Percentiles rank a stretch among this genome's conserved stretches.
Conservation (phyloP, 2,329 filamentous ascomycete species). For the Triangularia verruculosa region DNA sequence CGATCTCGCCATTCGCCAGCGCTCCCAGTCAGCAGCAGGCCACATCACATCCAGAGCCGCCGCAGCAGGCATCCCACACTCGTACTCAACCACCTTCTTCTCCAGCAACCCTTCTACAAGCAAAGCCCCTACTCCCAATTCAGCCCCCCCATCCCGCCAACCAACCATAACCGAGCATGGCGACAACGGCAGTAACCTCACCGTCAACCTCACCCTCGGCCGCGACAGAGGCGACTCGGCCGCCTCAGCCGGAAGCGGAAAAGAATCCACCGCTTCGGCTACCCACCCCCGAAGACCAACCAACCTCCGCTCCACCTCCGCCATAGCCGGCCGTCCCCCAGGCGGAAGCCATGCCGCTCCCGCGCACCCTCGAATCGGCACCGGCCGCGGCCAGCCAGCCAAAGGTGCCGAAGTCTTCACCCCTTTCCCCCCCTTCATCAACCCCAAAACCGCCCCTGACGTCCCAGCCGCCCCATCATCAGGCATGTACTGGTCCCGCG, state of each 20-base stretch:
- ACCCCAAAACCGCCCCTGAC: conserved; percentile 55
- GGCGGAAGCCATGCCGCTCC: conserved; percentile 8
- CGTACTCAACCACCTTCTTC: conserved; percentile 26
- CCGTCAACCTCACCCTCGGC: conserved; percentile 25
- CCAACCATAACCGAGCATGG: conserved; percentile 29
- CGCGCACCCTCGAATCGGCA: conserved; percentile 25
- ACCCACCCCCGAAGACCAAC: conserved; percentile 37
- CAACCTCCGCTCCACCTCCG: conserved; percentile 52
- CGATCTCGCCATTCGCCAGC: conserved; percentile 52
- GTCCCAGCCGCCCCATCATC: conserved; percentile 62
- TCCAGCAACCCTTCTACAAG: conserved; percentile 15
- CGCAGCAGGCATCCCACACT: conserved; percentile 31
- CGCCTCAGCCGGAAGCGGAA: conserved; percentile 26
- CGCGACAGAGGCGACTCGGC: conserved; percentile 27
- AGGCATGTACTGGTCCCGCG: conserved; percentile 71
- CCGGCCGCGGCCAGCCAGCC: conserved; percentile 25
- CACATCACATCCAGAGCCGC: conserved; percentile 29
- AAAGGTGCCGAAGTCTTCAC: conserved; percentile 44
- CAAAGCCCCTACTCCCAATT: conserved; percentile 22
- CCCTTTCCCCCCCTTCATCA: conserved; percentile 55
- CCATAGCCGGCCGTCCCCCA: conserved; percentile 41
- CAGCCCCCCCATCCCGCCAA: conserved; percentile 11
- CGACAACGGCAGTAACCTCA: conserved; percentile 25
- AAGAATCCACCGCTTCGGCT: conserved; percentile 9
- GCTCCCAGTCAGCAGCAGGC: conserved; percentile 49